Evolutionary conservation across 2,329 filamentous ascomycete species (phyloP), one percentile per base, ranked within the genome.

Genomic region (Fusarium protoensiforme): DNA sequence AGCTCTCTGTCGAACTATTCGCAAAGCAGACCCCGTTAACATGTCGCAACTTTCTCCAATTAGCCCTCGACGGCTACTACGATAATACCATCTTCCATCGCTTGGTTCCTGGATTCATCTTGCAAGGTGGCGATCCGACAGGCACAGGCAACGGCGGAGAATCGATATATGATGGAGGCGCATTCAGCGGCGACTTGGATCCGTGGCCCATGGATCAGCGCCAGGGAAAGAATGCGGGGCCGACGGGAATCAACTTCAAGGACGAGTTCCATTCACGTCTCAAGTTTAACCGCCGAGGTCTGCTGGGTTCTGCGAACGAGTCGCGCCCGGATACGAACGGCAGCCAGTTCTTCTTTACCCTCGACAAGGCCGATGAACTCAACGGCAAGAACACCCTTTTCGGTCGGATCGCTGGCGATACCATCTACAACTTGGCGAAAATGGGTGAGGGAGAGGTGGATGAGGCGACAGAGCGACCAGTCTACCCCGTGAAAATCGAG

Each of bases 261-360:
- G 96, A 98, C 85, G 96, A 99, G 81, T 93, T 98, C 75, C 96
- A 98, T 82, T 94, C 92, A 77, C 89, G 96, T 35, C 86, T 99
- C 75, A 97, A 97, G 82, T 98, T 96, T 86, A 98, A 97, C 78
- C 88, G 96, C 56, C 89, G 96, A 68, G 96, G 96, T 0, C 84
- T 98, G 77, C 84, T 99, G 76, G 96, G 94, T n/a, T 98, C 98
- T 95, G 96, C 96, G 31, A 98, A 98, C 82, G 92, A 93, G 69
- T 92, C 95, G 53, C 85, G 84, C 60, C 88, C 89, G 33, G 88
- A 95, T 78, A 93, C 93, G 63, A 98, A 98, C 84, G 94, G 94
- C 36, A 98, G 94, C 81, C 96, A 99, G 83, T 98, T 98, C 87
- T 99, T 99, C 85, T 92, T 99, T 70, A 98, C 96, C 0, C 84